Base-by-base conservation (phyloP, 2,329 filamentous ascomycete species). In the Venturia carpophila region DNA sequence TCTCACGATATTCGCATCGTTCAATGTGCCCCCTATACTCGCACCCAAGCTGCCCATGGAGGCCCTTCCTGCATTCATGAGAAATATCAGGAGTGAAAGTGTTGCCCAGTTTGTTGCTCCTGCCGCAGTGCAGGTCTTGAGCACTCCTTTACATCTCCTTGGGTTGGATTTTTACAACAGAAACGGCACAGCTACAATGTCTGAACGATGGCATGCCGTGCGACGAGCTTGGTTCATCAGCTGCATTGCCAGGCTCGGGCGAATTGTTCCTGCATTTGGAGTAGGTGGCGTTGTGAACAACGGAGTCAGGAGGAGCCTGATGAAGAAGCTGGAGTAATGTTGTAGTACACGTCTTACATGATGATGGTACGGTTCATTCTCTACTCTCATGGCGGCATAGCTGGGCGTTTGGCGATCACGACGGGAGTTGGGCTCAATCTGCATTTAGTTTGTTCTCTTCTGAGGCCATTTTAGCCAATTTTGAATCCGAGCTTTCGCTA, bases 181-280 rank as follows among this genome's bases (percentile, higher is more conserved):
- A 1, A 80, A 77, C 61, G 79, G 75, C 2, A 76, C 71, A 3
- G 74, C 78, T 65, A 75, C 76, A 1, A 82, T 83, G 77, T 73
- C 74, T 24, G 84, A 91, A n/a, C 79, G 92, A n/a, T 83, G 84
- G 74, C 72, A 75, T 0, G 82, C 85, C 64, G 85, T 96, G n/a
- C 79, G 83, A 66, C 81, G 84, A 68, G 91, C 95, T 72, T 96
- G 91, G 86, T 77, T 82, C 21, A 82, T 88, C 68, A 93, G 89
- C 74, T 85, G 85, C 39, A 76, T 84, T 65, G 92, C 92, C 34
- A 79, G 92, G 64, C 88, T 96, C 76, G 89, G 89, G 67, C 83
- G 92, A 71, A 96, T 96, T 70, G 83, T 96, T 2, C 92, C 92
- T 21, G 92, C 92, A 0, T 96, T 93, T 79, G 92, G 92, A 1